Evolutionary conservation across 306 rosid species (phyloP).

Genomic region (Quillaja saponaria): DNA sequence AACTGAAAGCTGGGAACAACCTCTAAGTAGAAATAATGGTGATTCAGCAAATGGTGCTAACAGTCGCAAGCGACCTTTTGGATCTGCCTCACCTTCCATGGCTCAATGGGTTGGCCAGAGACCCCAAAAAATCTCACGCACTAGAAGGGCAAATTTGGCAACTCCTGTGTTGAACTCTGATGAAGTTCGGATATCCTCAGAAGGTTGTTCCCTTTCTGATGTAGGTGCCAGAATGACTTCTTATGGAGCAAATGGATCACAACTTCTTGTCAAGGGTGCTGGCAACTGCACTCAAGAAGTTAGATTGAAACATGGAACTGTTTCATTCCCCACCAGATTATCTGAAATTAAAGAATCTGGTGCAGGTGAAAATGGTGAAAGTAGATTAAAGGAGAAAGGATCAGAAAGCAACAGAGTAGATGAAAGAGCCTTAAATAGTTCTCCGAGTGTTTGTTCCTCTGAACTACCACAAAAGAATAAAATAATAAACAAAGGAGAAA

Average conservation of each 20-base stretch:
- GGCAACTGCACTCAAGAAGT: constrained; percentile 39
- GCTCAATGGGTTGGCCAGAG: constrained; percentile 94
- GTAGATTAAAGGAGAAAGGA: constrained; percentile 65
- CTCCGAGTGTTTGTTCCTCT: constrained; percentile 45
- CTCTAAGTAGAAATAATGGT: constrained; percentile 52
- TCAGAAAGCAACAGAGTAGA: constrained; percentile 43
- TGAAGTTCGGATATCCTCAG: constrained; percentile 54
- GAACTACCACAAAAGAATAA: constrained; percentile 43
- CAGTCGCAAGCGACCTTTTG: constrained; percentile 63
- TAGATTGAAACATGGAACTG: constrained; percentile 51
- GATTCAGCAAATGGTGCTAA: constrained; percentile 43
- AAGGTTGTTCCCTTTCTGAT: constrained; percentile 65
- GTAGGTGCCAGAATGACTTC: constrained; percentile 53
- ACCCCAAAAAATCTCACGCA: constrained; percentile 75
- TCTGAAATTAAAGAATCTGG: constrained; percentile 77
- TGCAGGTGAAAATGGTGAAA: constrained; percentile 59
- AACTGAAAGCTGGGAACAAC: constrained; percentile 60
- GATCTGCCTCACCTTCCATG: constrained; percentile 64
- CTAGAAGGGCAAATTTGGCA: constrained; percentile 74
- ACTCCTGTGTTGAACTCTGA: constrained; percentile 68
- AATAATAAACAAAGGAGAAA: constrained; percentile 54
- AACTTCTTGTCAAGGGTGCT: constrained; percentile 49
- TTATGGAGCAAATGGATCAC: constrained; percentile 48
- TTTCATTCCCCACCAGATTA: constrained; percentile 65
- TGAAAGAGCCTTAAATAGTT: constrained; percentile 46